Percentiles rank a stretch among this genome's conserved stretches.
phyloP scores from a whole-genome alignment of 1,284 basidiomycete species.

The Sporisorium iseilematis-ciliati region DNA sequence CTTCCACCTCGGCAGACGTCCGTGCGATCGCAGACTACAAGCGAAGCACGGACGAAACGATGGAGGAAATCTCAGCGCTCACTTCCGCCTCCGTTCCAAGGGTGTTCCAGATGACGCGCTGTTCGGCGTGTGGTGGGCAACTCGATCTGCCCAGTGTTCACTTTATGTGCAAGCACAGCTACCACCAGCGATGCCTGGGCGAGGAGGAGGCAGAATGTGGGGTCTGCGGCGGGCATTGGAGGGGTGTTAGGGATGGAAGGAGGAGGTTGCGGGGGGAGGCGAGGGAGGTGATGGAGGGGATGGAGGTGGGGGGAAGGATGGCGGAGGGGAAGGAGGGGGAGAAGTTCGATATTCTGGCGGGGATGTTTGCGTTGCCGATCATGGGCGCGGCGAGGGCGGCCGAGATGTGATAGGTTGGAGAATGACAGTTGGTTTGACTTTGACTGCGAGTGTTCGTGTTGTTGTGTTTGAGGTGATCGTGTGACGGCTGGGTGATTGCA shows the following conservation, averaged over 20 bases:
- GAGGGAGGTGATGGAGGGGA: constrained; percentile 5
- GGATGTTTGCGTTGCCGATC: constrained; percentile 38
- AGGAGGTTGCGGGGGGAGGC: constrained; percentile 7
- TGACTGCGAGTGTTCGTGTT: too few species aligned
- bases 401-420: constrained; percentile 11
- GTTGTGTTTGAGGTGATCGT: too few species aligned
- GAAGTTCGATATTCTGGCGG: constrained; percentile 41
- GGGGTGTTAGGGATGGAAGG: constrained; percentile 85
- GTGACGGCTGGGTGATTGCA: too few species aligned
- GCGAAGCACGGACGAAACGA: constrained; percentile 82
- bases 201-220: constrained; percentile 80
- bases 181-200: constrained; percentile 77
- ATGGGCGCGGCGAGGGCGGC: constrained; percentile 23
- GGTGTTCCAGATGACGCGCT: constrained; percentile 93
- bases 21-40: constrained; percentile 87
- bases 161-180: constrained; percentile 98
- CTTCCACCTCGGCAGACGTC: constrained; percentile 84
- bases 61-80: constrained; percentile 84
- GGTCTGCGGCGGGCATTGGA: constrained; percentile 84
- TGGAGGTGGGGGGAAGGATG: neutral
- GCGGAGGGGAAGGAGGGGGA: constrained; percentile 9
- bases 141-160: constrained; percentile 92
- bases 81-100: constrained; percentile 82
- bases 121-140: constrained; percentile 85
- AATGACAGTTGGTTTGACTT: neutral